These are phyloP conservation scores for Stylonectria norvegica DNA, from an alignment of 2,329 filamentous ascomycete genomes.

Conservation along the genomic window DNA sequence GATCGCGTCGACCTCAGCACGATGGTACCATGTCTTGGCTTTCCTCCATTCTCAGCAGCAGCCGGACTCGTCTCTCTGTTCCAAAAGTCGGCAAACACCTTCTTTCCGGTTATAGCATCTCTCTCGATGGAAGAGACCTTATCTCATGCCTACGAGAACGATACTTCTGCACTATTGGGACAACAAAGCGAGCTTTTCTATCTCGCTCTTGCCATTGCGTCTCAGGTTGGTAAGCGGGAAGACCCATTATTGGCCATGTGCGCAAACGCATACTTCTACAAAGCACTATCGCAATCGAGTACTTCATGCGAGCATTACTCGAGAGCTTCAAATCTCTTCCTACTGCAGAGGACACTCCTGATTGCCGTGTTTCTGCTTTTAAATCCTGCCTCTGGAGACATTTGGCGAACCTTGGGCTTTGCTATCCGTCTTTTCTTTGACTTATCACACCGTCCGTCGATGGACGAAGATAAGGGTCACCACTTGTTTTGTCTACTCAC, in stretches of 20 bases:
- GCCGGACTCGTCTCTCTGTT: not conserved
- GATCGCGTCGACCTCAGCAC: not conserved
- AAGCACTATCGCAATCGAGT: not conserved
- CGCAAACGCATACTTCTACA: slow-evolving; percentile 1
- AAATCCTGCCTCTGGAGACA: slow-evolving; percentile 11
- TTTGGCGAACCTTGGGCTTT: slow-evolving; percentile 13
- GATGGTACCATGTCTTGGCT: not conserved
- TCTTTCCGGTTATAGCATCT: not conserved
- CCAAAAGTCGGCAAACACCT: not conserved
- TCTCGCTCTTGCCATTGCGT: slow-evolving; percentile 10
- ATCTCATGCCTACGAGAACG: not conserved
- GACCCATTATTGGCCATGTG: slow-evolving; percentile 1
- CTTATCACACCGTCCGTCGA: slow-evolving; percentile 12
- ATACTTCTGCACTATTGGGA: too few species aligned
- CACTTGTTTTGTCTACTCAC: slow-evolving; percentile 10
- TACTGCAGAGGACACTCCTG: slow-evolving; percentile 11
- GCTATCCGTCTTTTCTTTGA: slow-evolving; percentile 11
- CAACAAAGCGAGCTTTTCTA: slow-evolving; percentile 6
- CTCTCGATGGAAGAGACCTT: not conserved
- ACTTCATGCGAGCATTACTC: slow-evolving; percentile 7
- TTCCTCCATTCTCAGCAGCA: not conserved
- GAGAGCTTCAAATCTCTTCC: slow-evolving; percentile 3
- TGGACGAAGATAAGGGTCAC: slow-evolving; percentile 11
- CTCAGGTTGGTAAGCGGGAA: slow-evolving; percentile 5
- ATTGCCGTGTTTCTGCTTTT: slow-evolving; percentile 12